phyloP scores from a whole-genome alignment of 2,329 filamentous ascomycete species.

The Colletotrichum noveboracense region DNA sequence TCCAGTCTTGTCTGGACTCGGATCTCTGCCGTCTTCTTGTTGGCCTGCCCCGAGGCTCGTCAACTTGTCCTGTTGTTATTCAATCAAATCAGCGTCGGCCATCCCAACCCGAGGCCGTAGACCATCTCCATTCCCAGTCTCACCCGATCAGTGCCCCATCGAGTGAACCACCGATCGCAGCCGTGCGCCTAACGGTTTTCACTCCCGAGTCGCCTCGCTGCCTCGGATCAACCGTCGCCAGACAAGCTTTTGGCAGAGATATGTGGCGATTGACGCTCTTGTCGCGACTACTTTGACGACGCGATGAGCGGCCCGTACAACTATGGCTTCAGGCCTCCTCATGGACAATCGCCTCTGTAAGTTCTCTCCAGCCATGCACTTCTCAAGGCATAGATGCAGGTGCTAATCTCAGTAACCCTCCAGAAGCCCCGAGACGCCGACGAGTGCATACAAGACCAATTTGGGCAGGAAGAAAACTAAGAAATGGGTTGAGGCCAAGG shows the following conservation, averaged over 20 bases:
- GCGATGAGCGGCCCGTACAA: constrained; percentile 18
- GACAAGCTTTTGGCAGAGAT: background rate
- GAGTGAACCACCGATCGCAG: background rate
- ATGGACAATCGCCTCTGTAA: constrained; percentile 16
- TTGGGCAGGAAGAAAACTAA: constrained; percentile 88
- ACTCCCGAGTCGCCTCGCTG: background rate
- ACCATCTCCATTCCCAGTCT: background rate
- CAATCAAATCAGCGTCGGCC: background rate
- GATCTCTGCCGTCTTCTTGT: background rate
- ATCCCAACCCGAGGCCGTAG: background rate
- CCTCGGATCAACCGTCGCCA: background rate
- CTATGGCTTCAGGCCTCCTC: constrained; percentile 14
- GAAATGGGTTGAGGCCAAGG: constrained; percentile 93
- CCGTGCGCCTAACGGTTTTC: background rate
- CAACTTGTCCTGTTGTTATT: background rate
- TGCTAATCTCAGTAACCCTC: background rate
- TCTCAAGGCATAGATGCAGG: background rate
- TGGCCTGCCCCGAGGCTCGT: background rate
- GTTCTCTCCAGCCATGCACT: background rate
- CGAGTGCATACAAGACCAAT: constrained; percentile 74
- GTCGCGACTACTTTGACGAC: background rate
- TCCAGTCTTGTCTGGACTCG: background rate
- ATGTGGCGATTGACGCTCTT: constrained; percentile 2
- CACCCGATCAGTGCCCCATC: background rate
- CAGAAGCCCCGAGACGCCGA: constrained; percentile 22